Conservation (phyloP, 2,329 filamentous ascomycete species). For the Pseudocercospora eumusae region DNA sequence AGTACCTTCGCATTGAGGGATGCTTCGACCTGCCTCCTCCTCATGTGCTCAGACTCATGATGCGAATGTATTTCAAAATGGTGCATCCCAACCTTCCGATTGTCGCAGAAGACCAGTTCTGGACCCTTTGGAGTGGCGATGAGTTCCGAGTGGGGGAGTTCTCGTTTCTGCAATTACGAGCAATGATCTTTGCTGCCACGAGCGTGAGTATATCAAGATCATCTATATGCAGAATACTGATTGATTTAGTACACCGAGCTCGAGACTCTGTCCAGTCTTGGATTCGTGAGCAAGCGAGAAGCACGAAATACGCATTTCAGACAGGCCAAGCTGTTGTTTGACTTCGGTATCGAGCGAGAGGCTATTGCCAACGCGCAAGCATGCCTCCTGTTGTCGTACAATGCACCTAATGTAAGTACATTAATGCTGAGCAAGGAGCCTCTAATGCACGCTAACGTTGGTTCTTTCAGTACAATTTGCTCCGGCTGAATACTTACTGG, state of each 20-base stretch:
- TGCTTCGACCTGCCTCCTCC: conserved; percentile 26
- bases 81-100: conserved; percentile 27
- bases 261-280: conserved; percentile 23
- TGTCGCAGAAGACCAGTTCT: conserved; percentile 27
- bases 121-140: conserved; percentile 23
- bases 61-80: conserved; percentile 26
- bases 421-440: neutral
- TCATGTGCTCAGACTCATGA: conserved; percentile 21
- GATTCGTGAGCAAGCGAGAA: conserved; percentile 29
- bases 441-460: neutral
- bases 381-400: conserved; percentile 26
- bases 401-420: conserved; percentile 22
- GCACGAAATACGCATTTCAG: conserved; percentile 27
- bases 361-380: conserved; percentile 27
- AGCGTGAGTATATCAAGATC: conserved; percentile 16
- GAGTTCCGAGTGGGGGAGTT: conserved; percentile 18
- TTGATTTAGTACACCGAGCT: conserved; percentile 22
- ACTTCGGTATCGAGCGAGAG: conserved; percentile 28
- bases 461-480: conserved; percentile 20
- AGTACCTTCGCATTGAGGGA: conserved; percentile 25
- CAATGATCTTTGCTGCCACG: conserved; percentile 26
- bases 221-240: conserved; percentile 1
- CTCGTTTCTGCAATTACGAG: conserved; percentile 21
- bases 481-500: conserved; percentile 30
- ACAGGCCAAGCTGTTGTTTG: conserved; percentile 28